Conservation (phyloP, 78 protist genomes). For the Planoprotostelium fungivorum region DNA sequence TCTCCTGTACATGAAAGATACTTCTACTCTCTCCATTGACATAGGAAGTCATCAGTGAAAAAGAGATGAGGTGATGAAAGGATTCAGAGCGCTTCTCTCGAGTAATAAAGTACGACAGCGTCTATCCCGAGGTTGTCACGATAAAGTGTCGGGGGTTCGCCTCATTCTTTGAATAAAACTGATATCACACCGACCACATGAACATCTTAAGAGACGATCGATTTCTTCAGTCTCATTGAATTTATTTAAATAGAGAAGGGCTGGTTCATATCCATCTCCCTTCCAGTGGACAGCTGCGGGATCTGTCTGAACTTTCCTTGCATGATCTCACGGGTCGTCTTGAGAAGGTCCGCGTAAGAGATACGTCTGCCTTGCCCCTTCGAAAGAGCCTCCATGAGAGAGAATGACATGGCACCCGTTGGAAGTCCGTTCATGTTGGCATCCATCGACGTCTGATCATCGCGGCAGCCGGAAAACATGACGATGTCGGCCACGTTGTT, state of each 20-base stretch:
- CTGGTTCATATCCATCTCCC: not conserved
- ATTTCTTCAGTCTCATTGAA: not conserved
- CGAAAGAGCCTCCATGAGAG: not conserved
- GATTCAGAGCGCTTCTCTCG: too few relatives aligned
- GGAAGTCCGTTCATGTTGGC: not conserved
- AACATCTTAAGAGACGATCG: not conserved
- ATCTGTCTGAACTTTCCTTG: constrained; percentile 12
- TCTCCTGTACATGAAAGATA: too few relatives aligned
- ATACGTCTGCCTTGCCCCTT: not conserved
- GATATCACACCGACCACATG: too few relatives aligned
- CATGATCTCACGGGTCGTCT: not conserved
- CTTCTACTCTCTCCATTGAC: too few relatives aligned
- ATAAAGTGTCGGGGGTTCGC: too few relatives aligned
- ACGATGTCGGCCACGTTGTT: not conserved
- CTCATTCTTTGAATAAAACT: too few relatives aligned
- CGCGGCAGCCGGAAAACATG: constrained; percentile 6
- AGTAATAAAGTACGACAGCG: too few relatives aligned
- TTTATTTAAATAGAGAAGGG: not conserved
- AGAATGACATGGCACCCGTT: constrained; percentile 4
- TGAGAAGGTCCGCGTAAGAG: not conserved
- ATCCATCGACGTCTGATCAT: constrained; percentile 4
- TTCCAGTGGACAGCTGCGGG: constrained; percentile 8
- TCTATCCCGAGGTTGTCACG: too few relatives aligned
- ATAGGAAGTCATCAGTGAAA: too few relatives aligned
- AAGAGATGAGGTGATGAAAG: too few relatives aligned